Conservation (phyloP, 2,329 filamentous ascomycete genomes). For the Microdochium nivale region DNA sequence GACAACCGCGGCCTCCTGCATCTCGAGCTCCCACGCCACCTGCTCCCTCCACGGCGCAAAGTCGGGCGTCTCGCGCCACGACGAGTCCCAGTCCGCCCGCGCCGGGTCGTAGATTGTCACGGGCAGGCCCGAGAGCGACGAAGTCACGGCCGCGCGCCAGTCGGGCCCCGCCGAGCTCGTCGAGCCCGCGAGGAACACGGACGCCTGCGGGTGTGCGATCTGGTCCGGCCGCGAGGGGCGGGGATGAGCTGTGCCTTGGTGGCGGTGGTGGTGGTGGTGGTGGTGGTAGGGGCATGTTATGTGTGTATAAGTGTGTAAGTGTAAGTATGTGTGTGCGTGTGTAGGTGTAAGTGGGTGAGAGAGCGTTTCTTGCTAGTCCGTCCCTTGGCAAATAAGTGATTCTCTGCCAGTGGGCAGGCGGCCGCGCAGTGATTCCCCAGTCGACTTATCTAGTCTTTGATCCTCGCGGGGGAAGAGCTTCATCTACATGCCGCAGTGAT, state of each 20-base stretch:
- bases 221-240: background rate
- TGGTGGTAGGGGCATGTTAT: no score
- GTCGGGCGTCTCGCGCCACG: background rate
- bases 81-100: background rate
- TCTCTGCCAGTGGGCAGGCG: no score
- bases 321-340: no score
- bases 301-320: no score
- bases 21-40: background rate
- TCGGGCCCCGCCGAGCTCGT: background rate
- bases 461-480: no score
- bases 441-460: no score
- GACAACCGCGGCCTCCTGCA: background rate
- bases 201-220: background rate
- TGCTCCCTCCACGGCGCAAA: background rate
- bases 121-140: background rate
- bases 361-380: no score
- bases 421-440: no score
- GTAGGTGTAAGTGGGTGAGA: no score
- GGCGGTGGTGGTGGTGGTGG: background rate
- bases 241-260: background rate
- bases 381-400: no score
- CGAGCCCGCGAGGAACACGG: background rate
- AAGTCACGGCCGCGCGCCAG: background rate
- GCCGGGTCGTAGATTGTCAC: background rate
- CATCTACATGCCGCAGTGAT: no score